Percentiles rank a stretch among this genome's conserved stretches.
Conservation (phyloP, 2,329 filamentous ascomycete genomes). For the Sporothrix sp. region DNA sequence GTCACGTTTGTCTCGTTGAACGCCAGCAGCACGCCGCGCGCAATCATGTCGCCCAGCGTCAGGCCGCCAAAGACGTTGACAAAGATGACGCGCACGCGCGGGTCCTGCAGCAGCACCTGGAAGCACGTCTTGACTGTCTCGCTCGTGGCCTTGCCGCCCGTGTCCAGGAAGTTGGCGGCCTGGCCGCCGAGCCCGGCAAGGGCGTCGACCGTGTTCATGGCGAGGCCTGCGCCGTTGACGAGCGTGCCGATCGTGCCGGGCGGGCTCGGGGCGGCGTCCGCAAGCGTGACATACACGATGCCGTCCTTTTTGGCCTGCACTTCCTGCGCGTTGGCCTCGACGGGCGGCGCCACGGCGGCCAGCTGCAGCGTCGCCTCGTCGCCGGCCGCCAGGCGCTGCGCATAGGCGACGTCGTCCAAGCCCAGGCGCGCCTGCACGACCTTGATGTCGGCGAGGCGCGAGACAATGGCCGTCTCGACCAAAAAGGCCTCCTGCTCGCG, state of each 20-base stretch:
- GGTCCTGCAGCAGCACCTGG: constrained; percentile 60
- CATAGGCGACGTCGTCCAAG: constrained; percentile 38
- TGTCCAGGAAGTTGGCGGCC: constrained; percentile 80
- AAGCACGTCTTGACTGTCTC: constrained; percentile 73
- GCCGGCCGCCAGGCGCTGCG: constrained; percentile 30
- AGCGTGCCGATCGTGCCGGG: constrained; percentile 64
- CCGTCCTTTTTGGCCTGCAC: constrained; percentile 45
- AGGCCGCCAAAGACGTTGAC: constrained; percentile 50
- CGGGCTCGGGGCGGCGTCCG: constrained; percentile 27
- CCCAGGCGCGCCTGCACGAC: constrained; percentile 34
- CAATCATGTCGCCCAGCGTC: constrained; percentile 74
- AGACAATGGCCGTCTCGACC: constrained; percentile 30
- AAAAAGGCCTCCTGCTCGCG: constrained; percentile 36
- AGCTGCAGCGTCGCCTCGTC: neutral
- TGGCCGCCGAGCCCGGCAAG: constrained; percentile 56
- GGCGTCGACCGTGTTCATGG: constrained; percentile 85
- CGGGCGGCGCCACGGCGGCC: constrained; percentile 1
- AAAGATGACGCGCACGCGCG: constrained; percentile 56
- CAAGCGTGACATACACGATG: constrained; percentile 65
- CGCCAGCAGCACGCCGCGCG: constrained; percentile 60
- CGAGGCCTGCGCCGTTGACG: constrained; percentile 81
- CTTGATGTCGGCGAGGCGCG: constrained; percentile 17
- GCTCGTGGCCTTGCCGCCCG: constrained; percentile 76
- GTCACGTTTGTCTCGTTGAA: constrained; percentile 57
- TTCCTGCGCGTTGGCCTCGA: constrained; percentile 26